Percentiles rank a stretch among this genome's conserved stretches.
phyloP scores from a whole-genome alignment of 345 rosid species.

The Microthlaspi erraticum region DNA sequence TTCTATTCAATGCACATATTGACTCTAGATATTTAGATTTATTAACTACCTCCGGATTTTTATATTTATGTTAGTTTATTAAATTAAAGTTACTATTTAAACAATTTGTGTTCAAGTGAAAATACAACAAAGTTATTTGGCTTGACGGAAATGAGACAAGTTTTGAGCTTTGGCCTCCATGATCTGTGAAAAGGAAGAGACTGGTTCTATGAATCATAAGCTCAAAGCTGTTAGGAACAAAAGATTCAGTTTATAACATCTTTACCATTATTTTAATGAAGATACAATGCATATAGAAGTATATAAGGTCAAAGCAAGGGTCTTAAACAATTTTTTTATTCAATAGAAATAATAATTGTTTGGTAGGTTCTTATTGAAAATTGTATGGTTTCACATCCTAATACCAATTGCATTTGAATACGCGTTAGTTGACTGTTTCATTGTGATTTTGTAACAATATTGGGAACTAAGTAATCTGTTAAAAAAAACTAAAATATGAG shows the following conservation, averaged over 20 bases:
- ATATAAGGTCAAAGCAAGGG: background rate
- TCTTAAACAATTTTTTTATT: background rate
- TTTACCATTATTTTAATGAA: background rate
- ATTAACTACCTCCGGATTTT: too few species aligned
- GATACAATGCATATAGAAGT: constrained; percentile 7
- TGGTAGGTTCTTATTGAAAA: constrained; percentile 11
- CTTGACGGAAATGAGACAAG: background rate
- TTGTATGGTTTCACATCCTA: background rate
- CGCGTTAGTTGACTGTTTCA: constrained; percentile 27
- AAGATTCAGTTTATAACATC: background rate
- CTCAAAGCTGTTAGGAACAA: constrained; percentile 12
- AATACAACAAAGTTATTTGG: background rate
- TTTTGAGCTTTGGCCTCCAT: background rate
- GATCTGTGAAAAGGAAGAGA: too few species aligned
- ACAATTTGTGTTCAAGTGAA: background rate
- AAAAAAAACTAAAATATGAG: background rate
- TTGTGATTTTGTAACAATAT: constrained; percentile 6
- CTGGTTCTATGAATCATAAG: background rate
- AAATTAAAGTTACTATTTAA: too few species aligned
- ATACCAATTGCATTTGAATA: background rate
- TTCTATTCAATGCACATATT: too few species aligned
- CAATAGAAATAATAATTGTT: constrained; percentile 6
- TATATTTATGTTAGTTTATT: too few species aligned
- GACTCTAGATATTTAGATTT: too few species aligned
- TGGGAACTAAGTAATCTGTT: constrained; percentile 24